Percentiles rank a stretch among this genome's conserved stretches.
phyloP scores from a whole-genome alignment of 2,329 filamentous ascomycete species.

The Ophiosphaerella korrae region DNA sequence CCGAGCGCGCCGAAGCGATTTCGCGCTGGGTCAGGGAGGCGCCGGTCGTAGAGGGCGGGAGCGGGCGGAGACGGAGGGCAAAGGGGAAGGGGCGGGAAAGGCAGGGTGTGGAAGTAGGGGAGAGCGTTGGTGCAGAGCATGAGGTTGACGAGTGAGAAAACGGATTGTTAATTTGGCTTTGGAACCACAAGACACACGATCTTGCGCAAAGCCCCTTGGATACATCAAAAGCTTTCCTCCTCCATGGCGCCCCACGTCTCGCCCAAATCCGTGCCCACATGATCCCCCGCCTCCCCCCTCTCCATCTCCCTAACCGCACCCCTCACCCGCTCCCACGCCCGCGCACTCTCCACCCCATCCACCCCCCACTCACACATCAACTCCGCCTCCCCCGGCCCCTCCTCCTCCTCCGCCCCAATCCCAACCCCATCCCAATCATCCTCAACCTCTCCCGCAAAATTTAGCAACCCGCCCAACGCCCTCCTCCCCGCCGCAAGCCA shows the following conservation, averaged over 20 bases:
- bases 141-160: conserved; percentile 17
- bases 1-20: conserved; percentile 71
- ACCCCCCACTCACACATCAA: not conserved
- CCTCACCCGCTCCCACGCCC: too few species aligned
- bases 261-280: not conserved
- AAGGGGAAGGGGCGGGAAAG: conserved; percentile 29
- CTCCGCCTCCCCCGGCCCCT: too few species aligned
- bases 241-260: too few species aligned
- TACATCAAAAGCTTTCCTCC: too few species aligned
- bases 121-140: conserved; percentile 26
- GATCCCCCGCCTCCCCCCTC: not conserved
- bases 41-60: conserved; percentile 45
- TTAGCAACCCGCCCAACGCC: conserved; percentile 20
- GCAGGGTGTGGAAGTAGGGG: conserved; percentile 1
- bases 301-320: not conserved
- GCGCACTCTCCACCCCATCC: not conserved
- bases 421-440: conserved; percentile 11
- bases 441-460: conserved; percentile 1
- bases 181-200: not conserved
- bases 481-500: conserved; percentile 31
- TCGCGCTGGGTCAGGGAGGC: conserved; percentile 68
- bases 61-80: conserved; percentile 39
- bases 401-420: not conserved
- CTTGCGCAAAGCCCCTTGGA: too few species aligned
- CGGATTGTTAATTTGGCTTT: not conserved